Evolutionary conservation across 257 asterid species (phyloP).

Genomic region (Scutellaria baicalensis): DNA sequence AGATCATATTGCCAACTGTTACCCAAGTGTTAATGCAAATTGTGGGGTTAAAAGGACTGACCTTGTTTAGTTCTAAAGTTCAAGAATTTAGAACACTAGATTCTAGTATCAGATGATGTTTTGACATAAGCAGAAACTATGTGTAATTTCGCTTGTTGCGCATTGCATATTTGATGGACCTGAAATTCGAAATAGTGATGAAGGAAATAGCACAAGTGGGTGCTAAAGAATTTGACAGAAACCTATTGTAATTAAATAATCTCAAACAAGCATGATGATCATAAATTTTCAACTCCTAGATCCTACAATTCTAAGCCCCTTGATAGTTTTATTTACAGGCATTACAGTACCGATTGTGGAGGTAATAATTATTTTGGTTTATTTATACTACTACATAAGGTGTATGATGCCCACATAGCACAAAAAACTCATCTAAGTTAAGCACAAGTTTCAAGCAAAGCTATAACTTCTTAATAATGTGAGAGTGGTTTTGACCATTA

Average conservation of each 20-base stretch:
- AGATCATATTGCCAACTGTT: not conserved
- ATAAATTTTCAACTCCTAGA: not conserved
- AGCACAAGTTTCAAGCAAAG: no score
- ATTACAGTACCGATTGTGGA: not conserved
- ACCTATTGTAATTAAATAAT: not conserved
- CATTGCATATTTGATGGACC: not conserved
- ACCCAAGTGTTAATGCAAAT: no score
- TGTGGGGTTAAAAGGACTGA: not conserved
- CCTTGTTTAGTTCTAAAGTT: not conserved
- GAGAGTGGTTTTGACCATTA: not conserved
- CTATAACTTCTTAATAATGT: not conserved
- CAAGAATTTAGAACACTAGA: no score
- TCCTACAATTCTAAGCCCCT: not conserved
- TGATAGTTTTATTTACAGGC: not conserved
- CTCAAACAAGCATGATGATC: not conserved
- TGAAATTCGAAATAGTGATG: not conserved
- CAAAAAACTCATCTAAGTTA: no score
- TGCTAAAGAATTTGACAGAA: not conserved
- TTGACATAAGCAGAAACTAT: not conserved
- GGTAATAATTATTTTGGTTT: not conserved
- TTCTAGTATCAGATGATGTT: not conserved
- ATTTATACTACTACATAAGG: no score
- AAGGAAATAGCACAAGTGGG: not conserved
- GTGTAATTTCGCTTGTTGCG: not conserved
- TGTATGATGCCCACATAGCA: no score